A percentile compares a stretch with the other conserved stretches of the same genome.
phyloP scores from a whole-genome alignment of 306 rosid species.

The Trichosanthes truncata region DNA sequence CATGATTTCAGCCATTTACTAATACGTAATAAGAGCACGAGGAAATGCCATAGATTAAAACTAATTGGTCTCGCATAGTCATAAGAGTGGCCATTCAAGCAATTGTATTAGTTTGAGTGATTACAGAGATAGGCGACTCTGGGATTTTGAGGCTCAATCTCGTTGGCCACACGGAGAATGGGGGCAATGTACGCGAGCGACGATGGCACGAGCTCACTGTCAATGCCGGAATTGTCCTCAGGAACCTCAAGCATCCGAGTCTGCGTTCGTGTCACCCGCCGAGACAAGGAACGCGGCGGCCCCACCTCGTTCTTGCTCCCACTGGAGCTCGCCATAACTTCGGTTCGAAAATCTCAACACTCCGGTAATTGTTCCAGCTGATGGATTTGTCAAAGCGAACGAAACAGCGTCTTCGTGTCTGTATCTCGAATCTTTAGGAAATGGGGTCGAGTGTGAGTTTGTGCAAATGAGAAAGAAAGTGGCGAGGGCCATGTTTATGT shows the following conservation, averaged over 20 bases:
- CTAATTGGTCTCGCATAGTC: neutral
- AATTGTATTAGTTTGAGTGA: conserved; percentile 7
- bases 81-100: neutral
- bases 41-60: neutral
- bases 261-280: conserved; percentile 28
- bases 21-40: neutral
- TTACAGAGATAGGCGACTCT: conserved; percentile 95
- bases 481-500: conserved; percentile 34
- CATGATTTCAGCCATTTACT: neutral
- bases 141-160: conserved; percentile 50
- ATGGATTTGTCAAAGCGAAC: conserved; percentile 9
- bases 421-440: neutral
- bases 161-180: conserved; percentile 80
- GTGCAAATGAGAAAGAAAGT: conserved; percentile 25
- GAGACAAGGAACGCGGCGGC: conserved; percentile 29
- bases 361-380: neutral
- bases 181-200: conserved; percentile 62
- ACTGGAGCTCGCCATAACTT: conserved; percentile 73
- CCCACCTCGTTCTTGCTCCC: conserved; percentile 49
- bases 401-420: neutral
- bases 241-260: conserved; percentile 45
- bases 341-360: neutral
- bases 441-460: neutral
- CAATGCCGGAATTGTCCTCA: conserved; percentile 35
- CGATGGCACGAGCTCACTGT: conserved; percentile 67